These are phyloP conservation scores for Dryadomyces sulphureus DNA, from an alignment of 2,329 filamentous ascomycete genomes.

Conservation along the genomic window DNA sequence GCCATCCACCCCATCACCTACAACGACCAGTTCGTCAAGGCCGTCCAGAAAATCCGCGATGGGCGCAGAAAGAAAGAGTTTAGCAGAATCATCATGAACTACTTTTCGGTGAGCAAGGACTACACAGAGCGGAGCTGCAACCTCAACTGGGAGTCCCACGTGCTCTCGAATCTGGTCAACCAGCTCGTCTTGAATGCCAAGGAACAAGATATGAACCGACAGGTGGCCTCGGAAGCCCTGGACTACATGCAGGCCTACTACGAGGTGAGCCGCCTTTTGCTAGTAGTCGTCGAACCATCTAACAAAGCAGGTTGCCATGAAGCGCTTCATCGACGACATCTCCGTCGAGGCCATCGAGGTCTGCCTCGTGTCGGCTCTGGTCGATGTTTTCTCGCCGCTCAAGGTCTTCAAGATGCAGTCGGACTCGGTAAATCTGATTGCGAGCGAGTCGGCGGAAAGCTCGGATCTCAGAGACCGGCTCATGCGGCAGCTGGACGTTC, in stretches of 20 bases:
- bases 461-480: constrained; percentile 21
- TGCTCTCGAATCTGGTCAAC: not conserved
- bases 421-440: constrained; percentile 21
- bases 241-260: constrained; percentile 30
- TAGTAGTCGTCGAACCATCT: not conserved
- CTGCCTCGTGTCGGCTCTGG: constrained; percentile 17
- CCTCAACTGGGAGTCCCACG: not conserved
- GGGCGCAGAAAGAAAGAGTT: not conserved
- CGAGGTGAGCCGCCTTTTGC: constrained; percentile 15
- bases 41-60: constrained; percentile 16
- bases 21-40: constrained; percentile 21
- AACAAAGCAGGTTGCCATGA: constrained; percentile 13
- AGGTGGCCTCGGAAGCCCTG: constrained; percentile 21
- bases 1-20: constrained; percentile 24
- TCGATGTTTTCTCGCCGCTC: constrained; percentile 24
- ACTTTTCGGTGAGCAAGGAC: too few species aligned
- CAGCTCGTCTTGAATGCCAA: not conserved
- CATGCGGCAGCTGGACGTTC: constrained; percentile 20
- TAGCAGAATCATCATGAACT: not conserved
- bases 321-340: constrained; percentile 15
- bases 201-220: constrained; percentile 20
- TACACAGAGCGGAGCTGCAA: too few species aligned
- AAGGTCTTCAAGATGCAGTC: constrained; percentile 21
- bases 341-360: constrained; percentile 13
- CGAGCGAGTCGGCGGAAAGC: constrained; percentile 25